Base-by-base conservation (phyloP, 2,329 filamentous ascomycete species). In the Clonostachys rhizophaga region DNA sequence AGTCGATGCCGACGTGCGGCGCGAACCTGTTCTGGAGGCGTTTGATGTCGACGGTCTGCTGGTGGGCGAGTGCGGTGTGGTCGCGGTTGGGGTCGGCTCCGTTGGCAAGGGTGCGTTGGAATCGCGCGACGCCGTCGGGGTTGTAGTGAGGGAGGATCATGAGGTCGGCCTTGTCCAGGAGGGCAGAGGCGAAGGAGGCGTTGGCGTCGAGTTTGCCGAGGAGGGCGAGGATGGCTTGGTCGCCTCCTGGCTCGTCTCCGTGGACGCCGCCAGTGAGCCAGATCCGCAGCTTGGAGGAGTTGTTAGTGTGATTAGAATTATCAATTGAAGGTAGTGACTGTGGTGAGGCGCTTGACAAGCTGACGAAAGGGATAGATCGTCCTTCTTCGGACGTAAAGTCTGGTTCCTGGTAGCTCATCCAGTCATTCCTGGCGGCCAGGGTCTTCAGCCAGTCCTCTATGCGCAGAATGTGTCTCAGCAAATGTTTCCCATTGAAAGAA, bases 11-110 rank as follows among this genome's bases (percentile, higher is more conserved):
- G n/a, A 64, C 52, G 14, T 64, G 61, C 0, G 62, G 62, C 5
- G 47, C 48, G 42, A 60, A 64, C 10, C 58, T 49, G 10, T 49
- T 55, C 11, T 61, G 55, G 0, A 63, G 50, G 16, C 50, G 47
- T 47, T 65, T 65, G 40, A 64, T 59, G 18, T 55, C 50, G 6
- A 55, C 53, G 0, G 62, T 64, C 43, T 64, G 62, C 47, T 62
- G 52, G 7, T 61, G 54, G 4, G 56, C 60, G 1, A 64, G 54
- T 18, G 62, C 64, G 1, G 55, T 56, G 17, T 64, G 61, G 17
- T 64, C 62, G 3, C 62, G 56, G 43, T 64, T 64, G 1, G 62
- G 62, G 17, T 64, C 62, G 14, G 57, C 58, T 16, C 53, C 57
- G 0, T 55, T 55, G 0, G 62, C 55, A 0, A 64, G 43, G 3